These are phyloP conservation scores for Stephanodiscus minutulus DNA, from an alignment of 108 stramenopile species.

Conservation along the genomic window DNA sequence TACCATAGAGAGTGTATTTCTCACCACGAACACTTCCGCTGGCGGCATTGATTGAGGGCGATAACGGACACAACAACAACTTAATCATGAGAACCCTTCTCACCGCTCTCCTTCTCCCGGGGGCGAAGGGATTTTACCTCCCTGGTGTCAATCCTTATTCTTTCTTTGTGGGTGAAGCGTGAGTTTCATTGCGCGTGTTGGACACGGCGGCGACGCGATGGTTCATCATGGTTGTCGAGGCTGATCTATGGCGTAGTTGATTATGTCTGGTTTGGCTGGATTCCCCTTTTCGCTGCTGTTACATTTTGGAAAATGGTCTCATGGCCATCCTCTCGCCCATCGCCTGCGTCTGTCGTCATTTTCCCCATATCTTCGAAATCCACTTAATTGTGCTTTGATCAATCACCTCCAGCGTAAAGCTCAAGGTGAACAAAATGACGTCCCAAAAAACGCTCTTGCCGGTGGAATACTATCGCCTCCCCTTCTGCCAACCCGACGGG, in stretches of 20 bases:
- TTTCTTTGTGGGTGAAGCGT: constrained; percentile 72
- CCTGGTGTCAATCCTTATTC: constrained; percentile 87
- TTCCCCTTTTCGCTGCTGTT: neutral
- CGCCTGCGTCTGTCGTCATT: neutral
- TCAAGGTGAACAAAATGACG: constrained; percentile 92
- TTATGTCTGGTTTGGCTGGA: neutral
- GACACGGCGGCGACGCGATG: neutral
- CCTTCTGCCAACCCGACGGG: constrained; percentile 91
- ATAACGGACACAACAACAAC: too few relatives aligned
- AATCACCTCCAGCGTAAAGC: constrained; percentile 66
- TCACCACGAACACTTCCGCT: too few relatives aligned
- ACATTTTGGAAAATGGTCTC: neutral
- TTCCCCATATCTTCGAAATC: neutral
- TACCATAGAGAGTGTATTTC: too few relatives aligned
- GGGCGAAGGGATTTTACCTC: constrained; percentile 67
- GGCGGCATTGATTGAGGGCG: too few relatives aligned
- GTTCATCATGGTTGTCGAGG: neutral
- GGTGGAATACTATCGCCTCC: constrained; percentile 94
- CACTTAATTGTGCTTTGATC: neutral
- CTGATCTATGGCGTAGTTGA: neutral
- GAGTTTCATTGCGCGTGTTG: constrained; percentile 14
- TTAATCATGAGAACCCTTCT: constrained; percentile 13
- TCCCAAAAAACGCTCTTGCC: constrained; percentile 90
- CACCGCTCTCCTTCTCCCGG: constrained; percentile 22
- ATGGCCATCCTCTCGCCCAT: constrained; percentile 4